Evolutionary conservation across 169 alveolate species (phyloP), one percentile per base, ranked within the genome.

Genomic region (Cryptosporidium sp.): DNA sequence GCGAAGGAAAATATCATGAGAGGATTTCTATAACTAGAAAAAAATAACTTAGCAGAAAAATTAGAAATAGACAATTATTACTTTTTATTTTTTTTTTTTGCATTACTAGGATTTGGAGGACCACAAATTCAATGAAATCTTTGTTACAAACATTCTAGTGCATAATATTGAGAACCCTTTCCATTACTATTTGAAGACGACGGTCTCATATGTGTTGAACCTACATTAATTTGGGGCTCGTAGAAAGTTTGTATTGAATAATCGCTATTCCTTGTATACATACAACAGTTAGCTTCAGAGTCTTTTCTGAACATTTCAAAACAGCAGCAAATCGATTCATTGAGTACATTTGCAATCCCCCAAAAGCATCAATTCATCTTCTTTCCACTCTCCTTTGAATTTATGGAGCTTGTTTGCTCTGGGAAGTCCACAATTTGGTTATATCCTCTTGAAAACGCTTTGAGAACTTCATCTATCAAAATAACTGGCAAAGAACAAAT

Each of bases 401-500:
- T 26, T 16, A 45, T 33, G 45, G 51, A 65, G 42, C 3, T 16
- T 39, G 68, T 1, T 12, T 65, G 44, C n/a, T 80, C 56, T 23
- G 75, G 89, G 67, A 80, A 80, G 53, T 80, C 89, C 26, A 80
- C 75, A 42, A 80, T 60, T 60, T 65, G 73, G 45, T 80, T 60
- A 80, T 80, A 80, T 3, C 89, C 89, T 92, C 98, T 95, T 18
- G 98, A 98, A 84, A 97, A 85, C 84, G 95, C 87, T 91, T 98
- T 98, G 56, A 98, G 97, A 16, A 97, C 70, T 84, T 98, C 99
- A 91, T 98, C 99, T 42, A 98, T 94, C 58, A 98, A 48, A 35
- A 97, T 95, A 29, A 98, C 99, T n/a, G 99, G 99, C 70, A 95
- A 92, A 10, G 99, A 97, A 94, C 98, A 98, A 12, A 94, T 92